Conservation (phyloP, 2,329 filamentous ascomycete species). For the Tolypocladium paradoxum region DNA sequence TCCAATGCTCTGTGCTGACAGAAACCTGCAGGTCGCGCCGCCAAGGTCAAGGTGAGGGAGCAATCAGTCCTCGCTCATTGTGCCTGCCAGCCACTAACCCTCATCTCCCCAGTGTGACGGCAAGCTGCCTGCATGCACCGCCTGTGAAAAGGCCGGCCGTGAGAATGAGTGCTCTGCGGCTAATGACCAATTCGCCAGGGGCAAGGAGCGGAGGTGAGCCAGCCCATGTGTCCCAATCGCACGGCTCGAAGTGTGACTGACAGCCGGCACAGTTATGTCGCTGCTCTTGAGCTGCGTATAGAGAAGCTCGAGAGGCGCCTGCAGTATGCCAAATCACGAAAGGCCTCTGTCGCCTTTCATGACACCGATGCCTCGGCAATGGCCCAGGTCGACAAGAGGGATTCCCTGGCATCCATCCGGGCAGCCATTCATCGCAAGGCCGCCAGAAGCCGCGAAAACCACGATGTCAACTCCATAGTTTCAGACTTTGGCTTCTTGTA, state of each 20-base stretch:
- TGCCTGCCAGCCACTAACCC: neutral
- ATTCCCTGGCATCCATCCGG: constrained; percentile 50
- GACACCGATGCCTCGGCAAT: constrained; percentile 37
- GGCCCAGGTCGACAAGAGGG: constrained; percentile 45
- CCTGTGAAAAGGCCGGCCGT: constrained; percentile 84
- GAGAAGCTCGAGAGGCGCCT: constrained; percentile 79
- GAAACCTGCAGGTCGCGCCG: constrained; percentile 51
- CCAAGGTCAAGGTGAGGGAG: constrained; percentile 71
- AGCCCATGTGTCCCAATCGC: constrained; percentile 6
- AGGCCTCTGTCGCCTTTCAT: constrained; percentile 57
- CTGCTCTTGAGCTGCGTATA: constrained; percentile 82
- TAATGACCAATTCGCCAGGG: constrained; percentile 89
- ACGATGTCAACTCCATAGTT: constrained; percentile 82
- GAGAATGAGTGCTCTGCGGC: constrained; percentile 83
- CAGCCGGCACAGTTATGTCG: constrained; percentile 58
- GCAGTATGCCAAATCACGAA: constrained; percentile 57
- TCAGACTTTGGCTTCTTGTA: constrained; percentile 89
- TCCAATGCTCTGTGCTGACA: neutral
- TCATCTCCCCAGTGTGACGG: constrained; percentile 64
- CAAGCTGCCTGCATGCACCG: constrained; percentile 87
- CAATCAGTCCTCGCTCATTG: neutral
- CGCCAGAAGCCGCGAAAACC: constrained; percentile 59
- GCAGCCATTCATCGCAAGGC: constrained; percentile 55
- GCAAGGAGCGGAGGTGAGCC: constrained; percentile 76
- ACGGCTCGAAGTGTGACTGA: neutral